Base-by-base conservation (phyloP, 768 basidiomycete species). In the Boletus tylopilopsis region DNA sequence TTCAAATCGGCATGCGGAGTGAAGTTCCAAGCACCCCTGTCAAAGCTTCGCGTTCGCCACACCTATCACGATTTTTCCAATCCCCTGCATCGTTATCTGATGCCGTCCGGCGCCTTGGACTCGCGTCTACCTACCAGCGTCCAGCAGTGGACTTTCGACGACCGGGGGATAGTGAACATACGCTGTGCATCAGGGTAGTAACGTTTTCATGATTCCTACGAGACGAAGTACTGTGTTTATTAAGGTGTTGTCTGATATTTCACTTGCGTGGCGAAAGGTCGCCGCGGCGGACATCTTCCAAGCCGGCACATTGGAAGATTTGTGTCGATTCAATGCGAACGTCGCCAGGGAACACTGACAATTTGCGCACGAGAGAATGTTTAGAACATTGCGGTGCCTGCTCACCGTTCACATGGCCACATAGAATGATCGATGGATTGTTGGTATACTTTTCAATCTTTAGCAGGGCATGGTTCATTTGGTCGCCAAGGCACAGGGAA, bases 71-170 rank as follows among this genome's bases (percentile, higher is more conserved):
- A 10, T 59, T 76, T 21, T 73, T 72, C 59, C 85, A 84, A 57
- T 80, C 87, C 0, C 87, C 87, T 5, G 77, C 83, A 2, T 72
- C 86, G 3, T 71, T 90, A 11, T 82, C 85, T 1, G 88, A 91
- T 50, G 88, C 88, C 6, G 78, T 90, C 42, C 78, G 80, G 11
- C 79, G 79, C 11, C 75, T 91, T 10, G 74, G 74, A 6, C 64
- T 82, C 12, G 83, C 83, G 3, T 80, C 89, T 2, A 76, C 68
- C 18, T 87, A 90, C 56, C 75, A 75, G 32, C 54, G 67, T 9
- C 60, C 68, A 18, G 69, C 74, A 3, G 65, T 68, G 23, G 67
- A 64, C 22, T 75, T 76, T 42, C 73, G 74, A 44, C 73, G 71
- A 27, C 68, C 70, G 11, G 79, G 78, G 45, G 76, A 78, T 35